Evolutionary conservation across 169 alveolate species (phyloP).

Genomic region (Cryptosporidium parvum): DNA sequence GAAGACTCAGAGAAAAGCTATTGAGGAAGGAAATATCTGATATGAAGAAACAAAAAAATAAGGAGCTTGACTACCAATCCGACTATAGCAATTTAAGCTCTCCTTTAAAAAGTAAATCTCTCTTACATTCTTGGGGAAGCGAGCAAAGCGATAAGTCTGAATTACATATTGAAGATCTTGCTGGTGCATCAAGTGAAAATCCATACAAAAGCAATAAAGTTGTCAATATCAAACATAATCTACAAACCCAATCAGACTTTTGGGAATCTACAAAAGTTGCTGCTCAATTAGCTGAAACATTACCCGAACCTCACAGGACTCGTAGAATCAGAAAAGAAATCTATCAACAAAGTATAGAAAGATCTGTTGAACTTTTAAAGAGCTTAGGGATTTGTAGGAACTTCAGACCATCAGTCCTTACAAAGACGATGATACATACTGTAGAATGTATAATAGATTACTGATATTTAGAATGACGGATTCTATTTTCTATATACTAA

Average conservation of each 20-base stretch:
- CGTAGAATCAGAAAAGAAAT: slow-evolving; percentile 57
- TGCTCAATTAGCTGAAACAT: slow-evolving; percentile 67
- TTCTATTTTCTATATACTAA: background rate
- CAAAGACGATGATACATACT: slow-evolving; percentile 62
- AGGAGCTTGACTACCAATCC: background rate
- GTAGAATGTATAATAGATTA: slow-evolving; percentile 36
- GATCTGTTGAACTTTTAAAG: slow-evolving; percentile 52
- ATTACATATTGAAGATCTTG: slow-evolving; percentile 64
- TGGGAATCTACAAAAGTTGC: slow-evolving; percentile 63
- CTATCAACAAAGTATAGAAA: slow-evolving; percentile 64
- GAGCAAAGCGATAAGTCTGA: slow-evolving; percentile 63
- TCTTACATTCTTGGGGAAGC: slow-evolving; percentile 60
- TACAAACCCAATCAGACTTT: background rate
- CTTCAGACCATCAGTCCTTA: slow-evolving; percentile 34
- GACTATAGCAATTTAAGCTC: background rate
- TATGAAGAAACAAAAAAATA: background rate
- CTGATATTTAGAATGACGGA: background rate
- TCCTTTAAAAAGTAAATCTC: background rate
- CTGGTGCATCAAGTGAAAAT: background rate
- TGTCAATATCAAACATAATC: background rate
- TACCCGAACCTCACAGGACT: slow-evolving; percentile 63
- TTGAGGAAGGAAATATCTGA: slow-evolving; percentile 17
- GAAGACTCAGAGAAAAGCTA: slow-evolving; percentile 42
- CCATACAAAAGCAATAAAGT: background rate
- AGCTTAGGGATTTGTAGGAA: slow-evolving; percentile 37